These are phyloP conservation scores for Dryadomyces sulphureus DNA, from an alignment of 2,329 filamentous ascomycete species.

Conservation along the genomic window DNA sequence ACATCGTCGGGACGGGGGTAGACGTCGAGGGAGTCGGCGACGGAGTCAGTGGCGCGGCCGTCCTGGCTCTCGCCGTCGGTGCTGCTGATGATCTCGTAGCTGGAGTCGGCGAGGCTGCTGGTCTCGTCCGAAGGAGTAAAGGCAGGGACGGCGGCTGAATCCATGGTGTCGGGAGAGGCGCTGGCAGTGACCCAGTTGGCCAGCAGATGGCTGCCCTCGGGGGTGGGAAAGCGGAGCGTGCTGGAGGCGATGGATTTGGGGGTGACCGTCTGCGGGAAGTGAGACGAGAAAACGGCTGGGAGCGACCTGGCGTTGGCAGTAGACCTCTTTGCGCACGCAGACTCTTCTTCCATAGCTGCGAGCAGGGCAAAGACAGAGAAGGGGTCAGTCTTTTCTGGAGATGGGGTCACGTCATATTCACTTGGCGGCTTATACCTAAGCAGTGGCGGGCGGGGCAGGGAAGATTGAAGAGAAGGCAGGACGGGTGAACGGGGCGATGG, in stretches of 20 bases:
- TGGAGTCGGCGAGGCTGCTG: constrained; percentile 38
- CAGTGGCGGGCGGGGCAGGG: neutral
- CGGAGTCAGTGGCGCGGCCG: constrained; percentile 28
- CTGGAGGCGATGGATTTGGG: neutral
- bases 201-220: constrained; percentile 38
- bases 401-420: constrained; percentile 5
- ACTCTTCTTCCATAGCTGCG: constrained; percentile 10
- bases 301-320: constrained; percentile 10
- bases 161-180: constrained; percentile 15
- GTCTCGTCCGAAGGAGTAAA: constrained; percentile 24
- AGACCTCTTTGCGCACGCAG: constrained; percentile 7
- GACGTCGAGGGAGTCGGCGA: constrained; percentile 12
- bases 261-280: neutral
- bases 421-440: neutral
- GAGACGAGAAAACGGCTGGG: neutral
- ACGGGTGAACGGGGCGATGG: neutral
- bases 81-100: constrained; percentile 40
- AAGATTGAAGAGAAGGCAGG: neutral
- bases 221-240: constrained; percentile 38
- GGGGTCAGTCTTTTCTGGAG: constrained; percentile 6
- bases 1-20: constrained; percentile 15
- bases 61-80: constrained; percentile 40
- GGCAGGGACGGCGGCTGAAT: constrained; percentile 24
- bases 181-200: constrained; percentile 46
- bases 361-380: neutral